Evolutionary conservation across 192 early-diverging fungal genomes (phyloP).

Genomic region (Fimicolochytrium jonesii): DNA sequence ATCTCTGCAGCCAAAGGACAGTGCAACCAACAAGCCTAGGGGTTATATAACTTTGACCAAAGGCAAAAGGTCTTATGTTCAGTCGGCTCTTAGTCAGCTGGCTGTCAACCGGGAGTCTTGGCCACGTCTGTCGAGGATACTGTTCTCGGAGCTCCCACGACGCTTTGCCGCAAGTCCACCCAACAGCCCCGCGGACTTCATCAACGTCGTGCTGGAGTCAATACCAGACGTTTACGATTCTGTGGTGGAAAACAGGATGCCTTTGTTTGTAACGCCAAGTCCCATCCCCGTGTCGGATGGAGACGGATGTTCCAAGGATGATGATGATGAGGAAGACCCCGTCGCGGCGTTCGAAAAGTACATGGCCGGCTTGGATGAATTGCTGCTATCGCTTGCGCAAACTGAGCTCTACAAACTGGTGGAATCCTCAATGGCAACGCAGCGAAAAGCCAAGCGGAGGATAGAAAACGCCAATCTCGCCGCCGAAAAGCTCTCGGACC

Average conservation of each 20-base stretch:
- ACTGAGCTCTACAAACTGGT: constrained; percentile 17
- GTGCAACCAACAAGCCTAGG: constrained; percentile 29
- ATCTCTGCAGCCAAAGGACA: constrained; percentile 34
- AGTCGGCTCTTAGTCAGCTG: constrained; percentile 22
- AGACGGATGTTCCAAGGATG: no score
- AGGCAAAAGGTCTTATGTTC: not conserved
- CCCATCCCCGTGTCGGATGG: no score
- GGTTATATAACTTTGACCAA: constrained; percentile 14
- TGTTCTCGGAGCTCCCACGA: constrained; percentile 22
- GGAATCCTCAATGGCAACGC: not conserved
- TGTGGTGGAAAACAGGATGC: constrained; percentile 31
- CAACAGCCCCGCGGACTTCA: constrained; percentile 17
- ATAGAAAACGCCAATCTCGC: no score
- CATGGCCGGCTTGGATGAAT: constrained; percentile 20
- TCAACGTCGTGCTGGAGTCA: constrained; percentile 11
- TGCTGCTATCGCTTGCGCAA: constrained; percentile 19
- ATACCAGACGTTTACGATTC: constrained; percentile 30
- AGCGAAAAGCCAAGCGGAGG: no score
- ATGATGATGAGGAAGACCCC: no score
- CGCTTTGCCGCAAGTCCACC: constrained; percentile 2
- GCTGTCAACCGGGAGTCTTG: constrained; percentile 25
- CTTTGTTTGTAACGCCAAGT: constrained; percentile 19
- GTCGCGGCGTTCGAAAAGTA: constrained; percentile 13
- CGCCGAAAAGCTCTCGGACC: no score
- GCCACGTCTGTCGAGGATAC: constrained; percentile 10